phyloP scores from a whole-genome alignment of 176 grass and related monocot species.

The Saccharum spontaneum region DNA sequence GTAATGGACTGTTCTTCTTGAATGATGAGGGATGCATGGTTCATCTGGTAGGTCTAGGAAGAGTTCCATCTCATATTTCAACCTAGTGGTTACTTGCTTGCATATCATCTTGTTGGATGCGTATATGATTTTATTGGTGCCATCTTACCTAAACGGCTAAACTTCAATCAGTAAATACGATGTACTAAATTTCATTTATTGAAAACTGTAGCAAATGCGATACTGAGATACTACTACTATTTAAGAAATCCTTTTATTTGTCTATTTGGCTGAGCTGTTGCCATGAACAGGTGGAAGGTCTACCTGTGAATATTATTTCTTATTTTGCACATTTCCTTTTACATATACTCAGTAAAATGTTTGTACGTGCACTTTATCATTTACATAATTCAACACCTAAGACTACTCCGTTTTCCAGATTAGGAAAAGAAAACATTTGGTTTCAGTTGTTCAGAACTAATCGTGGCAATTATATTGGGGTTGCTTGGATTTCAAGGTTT shows the following conservation, averaged over 20 bases:
- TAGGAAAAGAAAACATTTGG: neutral
- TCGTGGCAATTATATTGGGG: neutral
- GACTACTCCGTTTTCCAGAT: neutral
- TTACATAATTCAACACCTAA: neutral
- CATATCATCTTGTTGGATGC: neutral
- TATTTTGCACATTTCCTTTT: neutral
- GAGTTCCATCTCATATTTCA: slow-evolving; percentile 22
- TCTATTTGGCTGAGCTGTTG: neutral
- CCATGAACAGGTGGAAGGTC: neutral
- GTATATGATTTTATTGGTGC: slow-evolving; percentile 1
- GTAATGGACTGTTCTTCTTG: slow-evolving; percentile 11
- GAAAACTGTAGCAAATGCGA: neutral
- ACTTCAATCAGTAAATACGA: neutral
- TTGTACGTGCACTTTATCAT: neutral
- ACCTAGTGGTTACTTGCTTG: slow-evolving; percentile 23
- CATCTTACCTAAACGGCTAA: neutral
- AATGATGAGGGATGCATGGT: neutral
- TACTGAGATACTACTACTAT: slow-evolving; percentile 1
- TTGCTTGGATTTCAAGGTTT: neutral
- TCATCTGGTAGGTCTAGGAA: neutral
- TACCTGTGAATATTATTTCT: neutral
- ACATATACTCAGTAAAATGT: neutral
- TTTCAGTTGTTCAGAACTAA: neutral
- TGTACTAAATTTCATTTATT: neutral
- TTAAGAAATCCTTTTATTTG: neutral